Evolutionary conservation across 768 basidiomycete genomes (phyloP).

Genomic region (Russula sp.): DNA sequence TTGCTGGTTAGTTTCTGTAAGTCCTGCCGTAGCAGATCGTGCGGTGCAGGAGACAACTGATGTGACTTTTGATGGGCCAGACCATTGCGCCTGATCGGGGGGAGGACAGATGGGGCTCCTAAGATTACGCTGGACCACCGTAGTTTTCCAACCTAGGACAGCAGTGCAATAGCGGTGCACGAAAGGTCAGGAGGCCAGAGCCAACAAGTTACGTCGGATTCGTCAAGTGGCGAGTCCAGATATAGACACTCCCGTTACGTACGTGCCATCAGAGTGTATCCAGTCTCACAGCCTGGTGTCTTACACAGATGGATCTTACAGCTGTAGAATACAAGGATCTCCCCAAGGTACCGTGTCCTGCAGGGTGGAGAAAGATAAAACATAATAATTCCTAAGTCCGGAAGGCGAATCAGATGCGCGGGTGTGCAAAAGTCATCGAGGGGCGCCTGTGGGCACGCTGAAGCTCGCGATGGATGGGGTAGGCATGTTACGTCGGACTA

Average conservation of each 20-base stretch:
- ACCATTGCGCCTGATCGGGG: slow-evolving; percentile 4
- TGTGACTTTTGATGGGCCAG: slow-evolving; percentile 10
- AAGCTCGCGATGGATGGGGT: not conserved
- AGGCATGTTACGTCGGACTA: slow-evolving; percentile 7
- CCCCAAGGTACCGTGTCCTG: too few species aligned
- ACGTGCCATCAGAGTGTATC: slow-evolving; percentile 6
- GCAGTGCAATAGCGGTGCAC: slow-evolving; percentile 16
- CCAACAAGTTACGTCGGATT: not conserved
- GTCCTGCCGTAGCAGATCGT: not conserved
- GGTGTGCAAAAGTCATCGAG: not conserved
- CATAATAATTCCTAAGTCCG: not conserved
- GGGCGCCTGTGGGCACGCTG: not conserved
- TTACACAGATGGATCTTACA: not conserved
- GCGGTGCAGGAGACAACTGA: slow-evolving; percentile 16
- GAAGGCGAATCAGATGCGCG: not conserved
- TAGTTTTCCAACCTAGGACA: not conserved
- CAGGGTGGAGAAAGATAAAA: not conserved
- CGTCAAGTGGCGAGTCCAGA: slow-evolving; percentile 2
- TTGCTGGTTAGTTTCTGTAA: slow-evolving; percentile 7
- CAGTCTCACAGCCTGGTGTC: slow-evolving; percentile 9
- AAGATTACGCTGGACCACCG: not conserved
- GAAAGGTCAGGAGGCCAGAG: not conserved
- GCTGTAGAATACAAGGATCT: not conserved
- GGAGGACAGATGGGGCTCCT: not conserved
- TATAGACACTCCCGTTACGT: not conserved